Evolutionary conservation across 2,329 filamentous ascomycete genomes (phyloP), one percentile per base, ranked within the genome.

Genomic region (Fusarium aywerte): DNA sequence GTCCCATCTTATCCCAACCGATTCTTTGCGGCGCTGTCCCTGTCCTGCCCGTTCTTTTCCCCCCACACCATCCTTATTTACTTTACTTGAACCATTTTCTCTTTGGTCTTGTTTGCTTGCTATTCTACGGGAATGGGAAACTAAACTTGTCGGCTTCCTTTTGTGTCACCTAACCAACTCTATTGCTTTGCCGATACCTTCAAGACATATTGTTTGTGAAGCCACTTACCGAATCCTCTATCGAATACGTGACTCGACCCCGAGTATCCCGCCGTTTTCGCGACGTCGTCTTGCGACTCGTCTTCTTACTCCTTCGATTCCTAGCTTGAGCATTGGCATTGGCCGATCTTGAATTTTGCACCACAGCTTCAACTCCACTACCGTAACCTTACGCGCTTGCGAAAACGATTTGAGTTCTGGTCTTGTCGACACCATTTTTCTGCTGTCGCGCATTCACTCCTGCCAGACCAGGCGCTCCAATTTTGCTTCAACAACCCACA

Each of bases 401-500:
- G 42, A 47, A 48, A 36, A 18, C 55, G 44, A 58, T 29, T 32
- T 38, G 35, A 44, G 16, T 29, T 35, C 31, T 29, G 29, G 18
- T 44, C 29, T 36, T 38, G 44, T 43, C 39, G 48, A 44, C 51
- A 16, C 40, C 48, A 62, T 16, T 33, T 36, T 47, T 62, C 21
- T 21, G 20, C 18, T 61, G 42, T 38, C 20, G 49, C 31, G 11
- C 44, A 47, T 32, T 36, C 51, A 31, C 45, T 51, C 32, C 33
- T 35, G 35, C 49, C 25, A 47, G 21, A 21, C 38, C 43, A 40
- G 38, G 38, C 44, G 27, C 35, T 38, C 33, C 52, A 32, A 48
- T 44, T 52, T 38, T 50, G 43, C 40, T 32, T 21, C 42, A 57
- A 59, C 50, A 57, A 35, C 62, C 42, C 62, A 74, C 66, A 60